Percentiles rank a stretch among this genome's conserved stretches.
Evolutionary conservation across 2,329 filamentous ascomycete genomes (phyloP).

Genomic region (Botrytis byssoidea): DNA sequence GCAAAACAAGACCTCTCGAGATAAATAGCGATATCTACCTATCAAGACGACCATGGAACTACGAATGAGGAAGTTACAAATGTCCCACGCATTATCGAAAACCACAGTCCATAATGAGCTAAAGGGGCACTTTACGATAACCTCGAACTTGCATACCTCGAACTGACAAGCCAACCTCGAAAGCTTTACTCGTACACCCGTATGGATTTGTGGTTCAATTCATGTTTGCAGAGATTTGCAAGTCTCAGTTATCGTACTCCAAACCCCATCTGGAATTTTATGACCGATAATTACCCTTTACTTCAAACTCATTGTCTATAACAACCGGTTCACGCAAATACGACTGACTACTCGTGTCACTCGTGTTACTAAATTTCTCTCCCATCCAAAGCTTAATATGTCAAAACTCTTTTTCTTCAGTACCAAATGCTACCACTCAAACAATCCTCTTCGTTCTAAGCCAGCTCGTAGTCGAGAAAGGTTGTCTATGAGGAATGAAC

Average conservation of each 20-base stretch:
- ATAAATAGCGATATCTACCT: background rate
- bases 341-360: background rate
- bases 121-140: background rate
- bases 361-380: background rate
- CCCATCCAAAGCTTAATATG: background rate
- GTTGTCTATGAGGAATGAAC: constrained; percentile 35
- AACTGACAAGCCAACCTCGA: background rate
- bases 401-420: background rate
- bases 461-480: constrained; percentile 34
- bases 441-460: constrained; percentile 33
- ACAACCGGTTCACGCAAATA: too few relatives aligned
- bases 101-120: background rate
- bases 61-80: background rate
- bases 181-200: constrained; percentile 24
- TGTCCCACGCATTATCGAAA: background rate
- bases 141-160: background rate
- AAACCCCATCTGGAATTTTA: background rate
- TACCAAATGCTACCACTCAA: constrained; percentile 24
- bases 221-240: background rate
- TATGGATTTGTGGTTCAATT: background rate
- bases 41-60: background rate
- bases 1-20: background rate
- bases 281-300: background rate
- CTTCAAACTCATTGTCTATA: background rate
- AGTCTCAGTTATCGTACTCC: background rate